Evolutionary conservation across 345 rosid genomes (phyloP).

Genomic region (Eucalyptus virginea): DNA sequence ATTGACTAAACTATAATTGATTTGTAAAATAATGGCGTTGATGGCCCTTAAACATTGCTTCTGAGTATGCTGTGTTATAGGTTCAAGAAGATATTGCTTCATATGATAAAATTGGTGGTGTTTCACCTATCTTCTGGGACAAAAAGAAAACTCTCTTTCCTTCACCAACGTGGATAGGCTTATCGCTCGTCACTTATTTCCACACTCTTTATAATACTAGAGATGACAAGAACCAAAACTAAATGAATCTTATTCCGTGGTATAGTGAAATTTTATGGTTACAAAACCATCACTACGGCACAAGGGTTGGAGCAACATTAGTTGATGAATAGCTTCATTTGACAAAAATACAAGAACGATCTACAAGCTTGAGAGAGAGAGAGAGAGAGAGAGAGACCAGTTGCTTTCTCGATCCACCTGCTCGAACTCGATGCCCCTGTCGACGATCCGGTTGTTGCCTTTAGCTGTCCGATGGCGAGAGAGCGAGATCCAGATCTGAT

Average conservation of each 20-base stretch:
- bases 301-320: neutral
- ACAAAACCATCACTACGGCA: neutral
- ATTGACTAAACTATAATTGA: too few species aligned
- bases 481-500: slow-evolving; percentile 34
- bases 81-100: neutral
- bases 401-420: slow-evolving; percentile 55
- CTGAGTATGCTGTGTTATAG: neutral
- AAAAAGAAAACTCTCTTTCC: neutral
- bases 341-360: neutral
- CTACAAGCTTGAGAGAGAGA: neutral
- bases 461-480: slow-evolving; percentile 40
- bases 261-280: neutral
- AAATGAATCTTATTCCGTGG: neutral
- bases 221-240: neutral
- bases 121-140: neutral
- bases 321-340: neutral
- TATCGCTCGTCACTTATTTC: neutral
- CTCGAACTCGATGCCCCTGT: slow-evolving; percentile 44
- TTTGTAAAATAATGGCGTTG: too few species aligned
- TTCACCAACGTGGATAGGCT: neutral
- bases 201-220: neutral
- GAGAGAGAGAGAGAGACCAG: slow-evolving; percentile 17
- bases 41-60: neutral
- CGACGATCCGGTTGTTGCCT: slow-evolving; percentile 31
- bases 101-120: neutral